A percentile compares a stretch with the other conserved stretches of the same genome.
Conservation (phyloP, 176 grass and related monocot species). For the Zizania latifolia region DNA sequence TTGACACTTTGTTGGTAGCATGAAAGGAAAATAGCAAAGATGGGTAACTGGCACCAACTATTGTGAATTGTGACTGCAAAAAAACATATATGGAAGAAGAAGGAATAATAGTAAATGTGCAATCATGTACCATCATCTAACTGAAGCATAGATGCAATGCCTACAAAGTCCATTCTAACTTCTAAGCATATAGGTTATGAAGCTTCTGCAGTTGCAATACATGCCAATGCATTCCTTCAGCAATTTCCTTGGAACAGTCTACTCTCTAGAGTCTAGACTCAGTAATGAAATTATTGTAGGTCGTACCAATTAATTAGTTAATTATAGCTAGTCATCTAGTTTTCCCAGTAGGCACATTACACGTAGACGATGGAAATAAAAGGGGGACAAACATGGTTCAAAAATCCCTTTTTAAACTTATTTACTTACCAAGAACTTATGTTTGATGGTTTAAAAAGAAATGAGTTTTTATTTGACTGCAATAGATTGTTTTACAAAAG, state of each 20-base stretch:
- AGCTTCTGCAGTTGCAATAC: conserved; percentile 3
- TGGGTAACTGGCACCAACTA: not conserved
- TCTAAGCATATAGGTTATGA: not conserved
- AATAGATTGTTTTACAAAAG: not conserved
- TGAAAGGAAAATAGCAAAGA: not conserved
- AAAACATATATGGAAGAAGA: not conserved
- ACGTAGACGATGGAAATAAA: not conserved
- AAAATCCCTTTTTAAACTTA: not conserved
- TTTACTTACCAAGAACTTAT: not conserved
- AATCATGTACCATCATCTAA: conserved; percentile 14
- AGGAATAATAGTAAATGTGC: not conserved
- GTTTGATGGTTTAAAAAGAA: not conserved
- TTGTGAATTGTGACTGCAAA: not conserved
- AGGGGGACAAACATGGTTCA: not conserved
- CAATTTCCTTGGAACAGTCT: not conserved
- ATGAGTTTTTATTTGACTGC: not conserved
- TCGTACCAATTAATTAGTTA: not conserved
- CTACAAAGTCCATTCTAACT: not conserved
- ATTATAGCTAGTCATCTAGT: not conserved
- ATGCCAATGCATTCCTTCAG: not conserved
- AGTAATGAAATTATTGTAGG: not conserved
- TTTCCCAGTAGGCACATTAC: not conserved
- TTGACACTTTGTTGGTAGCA: not conserved
- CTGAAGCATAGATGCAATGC: not conserved
- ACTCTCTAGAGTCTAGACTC: not conserved